Base-by-base conservation (phyloP, 257 asterid species). In the Solanum arcanum region DNA sequence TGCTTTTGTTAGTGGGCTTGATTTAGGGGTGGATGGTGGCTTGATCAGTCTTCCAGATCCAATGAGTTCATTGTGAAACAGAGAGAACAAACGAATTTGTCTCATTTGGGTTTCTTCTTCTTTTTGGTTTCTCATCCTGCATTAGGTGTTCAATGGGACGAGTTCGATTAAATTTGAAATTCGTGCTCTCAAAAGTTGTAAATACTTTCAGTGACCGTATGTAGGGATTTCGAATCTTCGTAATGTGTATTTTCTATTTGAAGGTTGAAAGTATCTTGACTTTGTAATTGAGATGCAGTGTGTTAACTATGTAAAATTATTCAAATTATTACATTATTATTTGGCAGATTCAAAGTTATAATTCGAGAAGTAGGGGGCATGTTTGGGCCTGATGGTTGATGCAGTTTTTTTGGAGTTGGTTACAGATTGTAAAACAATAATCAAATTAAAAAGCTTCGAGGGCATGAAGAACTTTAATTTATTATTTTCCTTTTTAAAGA, bases 21-120 rank as follows among this genome's bases (percentile, higher is more conserved):
- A 90, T 52, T 72, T 92, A 49, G 64, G 12, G 83, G 88, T 92
- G 68, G 92, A 90, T 62, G 94, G 92, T 87, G 91, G 92, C 5
- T 37, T 85, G 52, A 64, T 69, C 62, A 20, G 74, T 73, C 23
- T 87, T 56, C 60, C 87, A 20, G n/a, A 18, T 37, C 76, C 89
- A 9, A 68, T 35, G 6, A 70, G 84, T 20, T 68, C 87, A 9
- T 12, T 68, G 7, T 21, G n/a, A 39, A 47, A 68, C 84, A 87
- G 33, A 7, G 20, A 68, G 39, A 20, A 4, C 41, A 56, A 72
- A 1, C 20, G 13, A 11, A 59, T 31, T 25, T 25, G 29, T 47
- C 35, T 25, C 23, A 25, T 62, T 64, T 5, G 23, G 3, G 12
- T 66, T 8, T 46, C 23, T 64, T 35, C n/a, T 15, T 15, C 2